These are phyloP conservation scores for Mycena kentingensis DNA, from an alignment of 768 basidiomycete species.

Conservation along the genomic window DNA sequence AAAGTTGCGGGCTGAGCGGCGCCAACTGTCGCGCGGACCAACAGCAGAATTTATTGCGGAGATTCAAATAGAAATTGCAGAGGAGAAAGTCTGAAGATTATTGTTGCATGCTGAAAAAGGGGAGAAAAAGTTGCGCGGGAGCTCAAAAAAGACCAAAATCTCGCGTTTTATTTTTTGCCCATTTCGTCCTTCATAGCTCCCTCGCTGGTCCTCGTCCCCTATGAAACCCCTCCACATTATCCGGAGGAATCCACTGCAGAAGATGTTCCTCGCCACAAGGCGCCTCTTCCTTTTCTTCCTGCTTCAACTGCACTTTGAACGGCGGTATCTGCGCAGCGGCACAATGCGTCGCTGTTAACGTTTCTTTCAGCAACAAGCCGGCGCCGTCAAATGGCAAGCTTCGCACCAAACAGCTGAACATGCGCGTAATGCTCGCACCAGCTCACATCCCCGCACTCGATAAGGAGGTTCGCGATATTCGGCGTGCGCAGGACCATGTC, in stretches of 20 bases:
- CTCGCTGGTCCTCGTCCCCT: neutral
- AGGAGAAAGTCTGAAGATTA: too few species aligned
- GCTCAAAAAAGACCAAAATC: too few species aligned
- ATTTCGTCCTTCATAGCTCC: too few species aligned
- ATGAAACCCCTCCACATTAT: neutral
- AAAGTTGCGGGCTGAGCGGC: too few species aligned
- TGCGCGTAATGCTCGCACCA: conserved; percentile 11
- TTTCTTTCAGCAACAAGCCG: too few species aligned
- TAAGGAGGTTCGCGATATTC: conserved; percentile 12
- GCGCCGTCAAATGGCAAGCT: neutral
- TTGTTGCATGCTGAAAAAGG: too few species aligned
- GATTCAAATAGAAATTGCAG: too few species aligned
- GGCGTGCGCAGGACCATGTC: conserved; percentile 15
- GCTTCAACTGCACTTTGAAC: neutral
- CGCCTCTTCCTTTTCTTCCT: neutral
- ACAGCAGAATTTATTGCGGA: too few species aligned
- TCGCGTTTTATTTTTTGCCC: too few species aligned
- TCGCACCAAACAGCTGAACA: neutral
- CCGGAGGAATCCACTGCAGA: neutral
- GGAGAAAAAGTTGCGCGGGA: too few species aligned
- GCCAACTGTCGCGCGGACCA: too few species aligned
- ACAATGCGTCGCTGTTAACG: neutral
- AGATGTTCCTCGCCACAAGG: neutral
- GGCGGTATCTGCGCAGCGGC: neutral
- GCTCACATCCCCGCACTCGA: conserved; percentile 12